Conservation (phyloP, 805 yeast genomes). For the Saturnispora zaruensis region DNA sequence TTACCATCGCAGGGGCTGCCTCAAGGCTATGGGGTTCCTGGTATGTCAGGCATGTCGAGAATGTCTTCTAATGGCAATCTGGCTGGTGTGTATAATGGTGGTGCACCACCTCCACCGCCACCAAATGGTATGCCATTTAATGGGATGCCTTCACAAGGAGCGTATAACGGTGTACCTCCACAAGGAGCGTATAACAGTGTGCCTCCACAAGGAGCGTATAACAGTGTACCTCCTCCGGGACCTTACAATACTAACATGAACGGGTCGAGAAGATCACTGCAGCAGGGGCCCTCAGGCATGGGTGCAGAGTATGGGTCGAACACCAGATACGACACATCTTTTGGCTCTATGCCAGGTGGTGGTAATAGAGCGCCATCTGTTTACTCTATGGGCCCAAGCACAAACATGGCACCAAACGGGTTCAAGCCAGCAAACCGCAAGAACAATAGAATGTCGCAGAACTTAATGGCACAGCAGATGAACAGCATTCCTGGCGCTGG, state of each 20-base stretch:
- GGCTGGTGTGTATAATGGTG: background rate
- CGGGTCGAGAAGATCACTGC: constrained; percentile 6
- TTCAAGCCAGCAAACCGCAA: constrained; percentile 38
- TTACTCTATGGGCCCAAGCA: background rate
- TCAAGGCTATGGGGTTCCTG: constrained; percentile 2
- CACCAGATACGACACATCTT: constrained; percentile 10
- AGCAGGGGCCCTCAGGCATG: background rate
- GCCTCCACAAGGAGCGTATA: constrained; percentile 1
- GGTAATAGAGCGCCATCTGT: background rate
- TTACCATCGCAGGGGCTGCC: constrained; percentile 30
- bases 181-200: background rate
- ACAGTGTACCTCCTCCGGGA: background rate
- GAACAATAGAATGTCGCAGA: constrained; percentile 33
- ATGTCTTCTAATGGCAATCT: background rate
- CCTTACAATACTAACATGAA: background rate
- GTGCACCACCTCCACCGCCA: background rate
- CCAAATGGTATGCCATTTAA: background rate
- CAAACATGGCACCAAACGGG: constrained; percentile 11
- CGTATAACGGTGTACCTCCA: background rate
- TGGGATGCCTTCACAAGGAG: background rate
- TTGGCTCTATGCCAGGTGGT: constrained; percentile 8
- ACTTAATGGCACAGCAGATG: constrained; percentile 22
- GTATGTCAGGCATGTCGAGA: background rate
- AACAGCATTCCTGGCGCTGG: constrained; percentile 17
- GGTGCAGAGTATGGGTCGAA: background rate